Evolutionary conservation across 805 yeast species (phyloP).

Genomic region (Yarrowia keelungensis): DNA sequence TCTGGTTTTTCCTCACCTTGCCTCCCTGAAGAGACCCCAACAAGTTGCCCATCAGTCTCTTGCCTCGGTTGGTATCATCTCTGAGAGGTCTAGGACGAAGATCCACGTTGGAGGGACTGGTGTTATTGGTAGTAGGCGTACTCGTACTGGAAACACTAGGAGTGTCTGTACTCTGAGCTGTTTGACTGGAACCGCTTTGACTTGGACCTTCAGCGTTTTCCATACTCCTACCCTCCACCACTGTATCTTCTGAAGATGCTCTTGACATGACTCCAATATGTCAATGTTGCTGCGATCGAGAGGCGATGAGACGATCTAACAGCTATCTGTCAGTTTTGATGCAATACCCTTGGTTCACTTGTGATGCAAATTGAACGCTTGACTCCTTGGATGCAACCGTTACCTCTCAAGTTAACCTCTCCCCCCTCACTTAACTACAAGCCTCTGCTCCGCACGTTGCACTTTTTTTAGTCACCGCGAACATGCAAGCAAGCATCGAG

Average conservation of each 20-base stretch:
- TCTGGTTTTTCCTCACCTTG: neutral
- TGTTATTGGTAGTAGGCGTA: no score
- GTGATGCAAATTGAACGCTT: no score
- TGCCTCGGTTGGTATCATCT: conserved; percentile 11
- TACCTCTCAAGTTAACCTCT: no score
- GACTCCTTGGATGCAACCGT: no score
- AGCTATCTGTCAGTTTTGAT: no score
- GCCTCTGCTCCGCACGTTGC: no score
- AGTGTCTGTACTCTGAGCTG: no score
- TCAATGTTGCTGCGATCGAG: neutral
- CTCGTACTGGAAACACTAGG: neutral
- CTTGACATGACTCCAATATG: neutral
- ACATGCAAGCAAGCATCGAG: conserved; percentile 5
- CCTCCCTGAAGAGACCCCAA: conserved; percentile 15
- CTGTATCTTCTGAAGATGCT: conserved; percentile 12
- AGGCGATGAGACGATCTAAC: no score
- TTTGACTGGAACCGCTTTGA: no score
- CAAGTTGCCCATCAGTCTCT: conserved; percentile 11
- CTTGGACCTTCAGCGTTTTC: no score
- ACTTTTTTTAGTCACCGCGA: no score
- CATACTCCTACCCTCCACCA: neutral
- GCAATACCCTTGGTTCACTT: no score
- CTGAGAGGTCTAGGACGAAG: neutral
- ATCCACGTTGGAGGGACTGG: neutral
- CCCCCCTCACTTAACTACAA: neutral